Evolutionary conservation across 2,329 filamentous ascomycete species (phyloP), one percentile per base, ranked within the genome.

Genomic region (Xylaria multiplex): DNA sequence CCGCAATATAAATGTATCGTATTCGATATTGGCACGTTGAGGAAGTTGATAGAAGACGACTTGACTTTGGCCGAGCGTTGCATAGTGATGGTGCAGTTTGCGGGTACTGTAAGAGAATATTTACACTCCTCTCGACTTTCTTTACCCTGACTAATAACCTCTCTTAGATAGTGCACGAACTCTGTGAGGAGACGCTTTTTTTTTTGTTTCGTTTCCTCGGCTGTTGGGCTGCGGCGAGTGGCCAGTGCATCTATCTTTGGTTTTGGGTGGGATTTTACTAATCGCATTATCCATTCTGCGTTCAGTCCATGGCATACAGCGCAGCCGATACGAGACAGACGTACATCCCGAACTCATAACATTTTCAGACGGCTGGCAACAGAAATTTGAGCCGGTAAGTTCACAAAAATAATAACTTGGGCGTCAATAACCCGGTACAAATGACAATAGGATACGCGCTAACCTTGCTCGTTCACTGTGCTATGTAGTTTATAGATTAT

Each of bases 141-240:
- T 19, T 19, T n/a, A 19, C 16, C 22, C 9, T 19, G 8, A 52
- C 57, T 60, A 46, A 64, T 14, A 8, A 14, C 3, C 1, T 32
- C 14, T 7, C 14, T 7, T n/a, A 69, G 67, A 56, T 67, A 14
- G 13, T 69, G 7, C 67, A 69, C 55, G 67, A 69, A 62, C 19
- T 69, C 1, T 2, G 67, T 69, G 63, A 16, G 65, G 19, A 40
- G 5, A 37, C 11, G 9, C 11, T 19, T 30, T 16, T n/a, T n/a
- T 40, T 19, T 19, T 19, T 19, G 19, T 19, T 19, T 19, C 19
- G 6, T 24, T 27, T 1, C 35, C 35, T 8, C 11, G 27, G 27
- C 3, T 7, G 1, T 16, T 35, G 2, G 19, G 2, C 58, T 22
- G n/a, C 42, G 45, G 32, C 13, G 6, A 9, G 13, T 13, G 2